Evolutionary conservation across 1,284 basidiomycete species (phyloP).

Genomic region (Ceratobasidium sp.): DNA sequence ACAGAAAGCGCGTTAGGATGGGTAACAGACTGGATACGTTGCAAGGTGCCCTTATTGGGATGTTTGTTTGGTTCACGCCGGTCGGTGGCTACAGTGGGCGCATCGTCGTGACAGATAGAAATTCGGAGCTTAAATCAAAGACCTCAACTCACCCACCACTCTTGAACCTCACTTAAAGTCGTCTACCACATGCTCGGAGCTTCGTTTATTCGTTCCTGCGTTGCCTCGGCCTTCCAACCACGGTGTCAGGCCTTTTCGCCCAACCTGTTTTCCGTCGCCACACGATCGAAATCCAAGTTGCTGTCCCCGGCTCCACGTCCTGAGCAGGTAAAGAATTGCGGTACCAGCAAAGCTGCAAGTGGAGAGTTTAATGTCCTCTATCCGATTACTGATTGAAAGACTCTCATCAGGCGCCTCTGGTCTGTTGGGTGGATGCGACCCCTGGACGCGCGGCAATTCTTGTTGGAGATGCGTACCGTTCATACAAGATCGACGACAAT

Average conservation of each 20-base stretch:
- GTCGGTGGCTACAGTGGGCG: too few species aligned
- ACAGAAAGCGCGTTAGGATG: too few species aligned
- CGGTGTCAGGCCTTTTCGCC: neutral
- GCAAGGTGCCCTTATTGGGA: too few species aligned
- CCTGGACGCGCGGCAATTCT: neutral
- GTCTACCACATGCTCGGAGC: too few species aligned
- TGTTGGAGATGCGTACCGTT: neutral
- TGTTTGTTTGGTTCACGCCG: too few species aligned
- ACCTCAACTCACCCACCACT: too few species aligned
- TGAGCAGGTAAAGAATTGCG: neutral
- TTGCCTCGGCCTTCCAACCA: neutral
- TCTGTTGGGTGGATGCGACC: conserved; percentile 19
- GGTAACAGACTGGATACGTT: too few species aligned
- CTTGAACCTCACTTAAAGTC: too few species aligned
- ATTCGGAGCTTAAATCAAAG: too few species aligned
- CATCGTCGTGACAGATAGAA: too few species aligned
- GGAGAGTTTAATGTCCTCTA: neutral
- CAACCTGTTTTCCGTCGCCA: neutral
- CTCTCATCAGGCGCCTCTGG: neutral
- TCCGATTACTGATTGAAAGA: neutral
- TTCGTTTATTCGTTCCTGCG: neutral
- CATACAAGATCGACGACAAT: neutral
- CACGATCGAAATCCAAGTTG: neutral
- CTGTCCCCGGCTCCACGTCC: neutral
- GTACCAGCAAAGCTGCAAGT: neutral